These are phyloP conservation scores for Acanthamoeba royreba DNA, from an alignment of 208 protist genomes.

Conservation along the genomic window DNA sequence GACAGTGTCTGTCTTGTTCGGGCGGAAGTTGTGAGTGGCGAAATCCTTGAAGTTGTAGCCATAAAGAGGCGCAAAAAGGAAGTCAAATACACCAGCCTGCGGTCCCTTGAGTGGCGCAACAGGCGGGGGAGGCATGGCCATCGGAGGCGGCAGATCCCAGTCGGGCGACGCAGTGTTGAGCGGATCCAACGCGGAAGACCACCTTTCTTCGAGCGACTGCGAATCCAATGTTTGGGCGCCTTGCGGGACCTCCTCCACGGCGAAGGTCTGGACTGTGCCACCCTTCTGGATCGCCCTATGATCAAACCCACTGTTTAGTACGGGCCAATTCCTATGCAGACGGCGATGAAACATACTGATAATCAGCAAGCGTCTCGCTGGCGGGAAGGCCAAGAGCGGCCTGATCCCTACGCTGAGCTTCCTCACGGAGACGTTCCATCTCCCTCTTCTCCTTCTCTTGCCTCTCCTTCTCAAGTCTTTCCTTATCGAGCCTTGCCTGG, in stretches of 20 bases:
- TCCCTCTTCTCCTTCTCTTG: constrained; percentile 3
- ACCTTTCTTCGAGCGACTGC: constrained; percentile 23
- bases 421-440: constrained; percentile 2
- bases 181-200: not conserved
- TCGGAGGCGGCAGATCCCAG: not conserved
- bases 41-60: constrained; percentile 42
- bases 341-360: not conserved
- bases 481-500: constrained; percentile 17
- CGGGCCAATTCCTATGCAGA: not conserved
- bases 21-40: constrained; percentile 13
- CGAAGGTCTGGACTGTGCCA: not conserved
- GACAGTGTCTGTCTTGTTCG: constrained; percentile 27
- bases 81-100: not conserved
- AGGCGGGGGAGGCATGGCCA: not conserved
- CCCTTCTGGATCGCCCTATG: not conserved
- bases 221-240: not conserved
- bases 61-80: not conserved
- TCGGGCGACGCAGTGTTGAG: not conserved
- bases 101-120: not conserved
- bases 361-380: constrained; percentile 23
- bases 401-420: constrained; percentile 1
- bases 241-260: not conserved
- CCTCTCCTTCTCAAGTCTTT: not conserved
- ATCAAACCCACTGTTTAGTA: not conserved
- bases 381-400: not conserved